phyloP scores from a whole-genome alignment of 225 moss, liverwort and hornwort species.

The Physcomitrium patens region DNA sequence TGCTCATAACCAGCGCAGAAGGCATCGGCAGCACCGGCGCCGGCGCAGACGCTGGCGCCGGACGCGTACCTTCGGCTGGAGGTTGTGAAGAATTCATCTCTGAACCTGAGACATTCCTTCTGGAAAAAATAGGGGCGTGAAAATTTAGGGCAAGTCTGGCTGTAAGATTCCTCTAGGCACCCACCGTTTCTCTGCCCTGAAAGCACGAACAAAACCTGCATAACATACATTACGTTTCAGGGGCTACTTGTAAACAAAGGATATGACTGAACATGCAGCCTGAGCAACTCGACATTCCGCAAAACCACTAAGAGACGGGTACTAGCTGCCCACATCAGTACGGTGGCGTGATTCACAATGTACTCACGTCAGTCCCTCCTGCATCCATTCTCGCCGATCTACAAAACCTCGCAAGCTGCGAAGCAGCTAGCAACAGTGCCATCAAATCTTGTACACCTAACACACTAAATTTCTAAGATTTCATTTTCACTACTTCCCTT shows the following conservation, averaged over 20 bases:
- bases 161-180: no score
- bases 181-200: not conserved
- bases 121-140: slow-evolving; percentile 1
- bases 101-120: slow-evolving; percentile 27
- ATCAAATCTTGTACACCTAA: not conserved
- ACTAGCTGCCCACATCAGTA: not conserved
- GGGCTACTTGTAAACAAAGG: not conserved
- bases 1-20: slow-evolving; percentile 34
- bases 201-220: not conserved
- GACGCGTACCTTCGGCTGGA: not conserved
- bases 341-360: not conserved
- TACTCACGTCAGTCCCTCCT: not conserved
- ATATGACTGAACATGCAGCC: not conserved
- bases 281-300: not conserved
- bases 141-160: not conserved
- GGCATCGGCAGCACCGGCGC: slow-evolving; percentile 31
- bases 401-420: not conserved
- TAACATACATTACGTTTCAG: not conserved
- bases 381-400: slow-evolving; percentile 4
- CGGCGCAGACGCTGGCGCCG: not conserved
- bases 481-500: not conserved
- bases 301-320: not conserved
- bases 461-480: not conserved
- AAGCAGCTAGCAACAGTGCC: no score
- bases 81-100: slow-evolving; percentile 28